A percentile compares a stretch with the other conserved stretches of the same genome.
These are phyloP conservation scores for Arthrobotrys iridis DNA, from an alignment of 2,329 filamentous ascomycete species.

Conservation along the genomic window DNA sequence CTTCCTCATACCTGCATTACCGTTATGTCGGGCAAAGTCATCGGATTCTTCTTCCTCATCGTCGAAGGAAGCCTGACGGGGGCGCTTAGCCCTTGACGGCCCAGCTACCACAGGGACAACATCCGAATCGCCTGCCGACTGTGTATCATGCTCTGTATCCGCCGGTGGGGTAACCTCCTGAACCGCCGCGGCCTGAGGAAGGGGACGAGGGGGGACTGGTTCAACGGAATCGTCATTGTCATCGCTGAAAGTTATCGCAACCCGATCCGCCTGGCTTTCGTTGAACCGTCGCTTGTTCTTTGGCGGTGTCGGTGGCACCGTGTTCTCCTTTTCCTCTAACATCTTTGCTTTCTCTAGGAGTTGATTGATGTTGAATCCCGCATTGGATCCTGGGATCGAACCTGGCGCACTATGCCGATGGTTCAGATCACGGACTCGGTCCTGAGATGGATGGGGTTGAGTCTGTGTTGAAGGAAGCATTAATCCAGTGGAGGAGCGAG, in stretches of 20 bases:
- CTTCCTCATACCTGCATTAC: neutral
- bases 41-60: slow-evolving; percentile 11
- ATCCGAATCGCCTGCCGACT: neutral
- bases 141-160: neutral
- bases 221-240: neutral
- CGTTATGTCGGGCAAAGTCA: neutral
- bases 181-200: neutral
- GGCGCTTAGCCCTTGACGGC: neutral
- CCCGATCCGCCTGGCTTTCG: neutral
- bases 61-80: neutral
- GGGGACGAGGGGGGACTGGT: neutral
- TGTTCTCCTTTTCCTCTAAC: slow-evolving; percentile 29
- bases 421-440: neutral
- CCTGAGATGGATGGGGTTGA: neutral
- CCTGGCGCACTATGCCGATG: neutral
- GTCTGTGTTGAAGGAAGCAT: neutral
- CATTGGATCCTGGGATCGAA: neutral
- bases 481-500: neutral
- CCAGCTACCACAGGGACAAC: neutral
- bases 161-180: neutral
- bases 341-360: neutral
- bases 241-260: neutral
- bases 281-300: slow-evolving; percentile 4
- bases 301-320: neutral
- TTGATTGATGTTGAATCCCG: slow-evolving; percentile 13